Evolutionary conservation across 2,329 filamentous ascomycete genomes (phyloP).

Genomic region (Monascus ruber): DNA sequence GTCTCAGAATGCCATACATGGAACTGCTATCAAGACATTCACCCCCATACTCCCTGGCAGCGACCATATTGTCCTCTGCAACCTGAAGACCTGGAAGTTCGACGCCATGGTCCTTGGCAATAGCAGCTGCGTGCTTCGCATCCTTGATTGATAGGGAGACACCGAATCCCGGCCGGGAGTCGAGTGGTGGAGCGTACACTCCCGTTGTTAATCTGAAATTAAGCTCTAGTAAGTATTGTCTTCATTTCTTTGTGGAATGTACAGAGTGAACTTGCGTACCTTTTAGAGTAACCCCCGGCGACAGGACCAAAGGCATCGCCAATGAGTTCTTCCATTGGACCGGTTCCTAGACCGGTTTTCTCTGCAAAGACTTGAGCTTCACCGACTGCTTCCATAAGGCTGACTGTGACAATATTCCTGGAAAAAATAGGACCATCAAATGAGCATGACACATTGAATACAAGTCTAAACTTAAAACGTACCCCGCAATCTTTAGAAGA

Average conservation of each 20-base stretch:
- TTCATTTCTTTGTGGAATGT: background rate
- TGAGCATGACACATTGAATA: background rate
- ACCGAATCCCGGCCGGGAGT: slow-evolving; percentile 24
- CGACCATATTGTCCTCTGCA: slow-evolving; percentile 25
- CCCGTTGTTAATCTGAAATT: slow-evolving; percentile 29
- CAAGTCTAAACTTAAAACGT: slow-evolving; percentile 7
- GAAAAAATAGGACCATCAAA: slow-evolving; percentile 1
- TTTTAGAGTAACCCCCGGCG: slow-evolving; percentile 31
- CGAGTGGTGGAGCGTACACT: slow-evolving; percentile 28
- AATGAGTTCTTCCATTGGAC: slow-evolving; percentile 32
- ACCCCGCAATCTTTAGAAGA: slow-evolving; percentile 35
- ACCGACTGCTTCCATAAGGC: slow-evolving; percentile 35
- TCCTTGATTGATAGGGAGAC: slow-evolving; percentile 29
- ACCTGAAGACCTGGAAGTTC: slow-evolving; percentile 22
- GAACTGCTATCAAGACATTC: slow-evolving; percentile 28
- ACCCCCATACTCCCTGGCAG: slow-evolving; percentile 24
- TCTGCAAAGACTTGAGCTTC: slow-evolving; percentile 38
- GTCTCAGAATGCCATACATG: slow-evolving; percentile 27
- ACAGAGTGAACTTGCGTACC: slow-evolving; percentile 12
- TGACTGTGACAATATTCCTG: slow-evolving; percentile 33
- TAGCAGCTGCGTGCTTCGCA: slow-evolving; percentile 22
- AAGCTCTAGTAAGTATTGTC: background rate
- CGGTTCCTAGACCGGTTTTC: slow-evolving; percentile 33
- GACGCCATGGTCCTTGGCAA: slow-evolving; percentile 20
- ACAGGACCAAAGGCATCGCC: slow-evolving; percentile 33